Base-by-base conservation (phyloP, 2,329 filamentous ascomycete genomes). In the Colletotrichum salicis region DNA sequence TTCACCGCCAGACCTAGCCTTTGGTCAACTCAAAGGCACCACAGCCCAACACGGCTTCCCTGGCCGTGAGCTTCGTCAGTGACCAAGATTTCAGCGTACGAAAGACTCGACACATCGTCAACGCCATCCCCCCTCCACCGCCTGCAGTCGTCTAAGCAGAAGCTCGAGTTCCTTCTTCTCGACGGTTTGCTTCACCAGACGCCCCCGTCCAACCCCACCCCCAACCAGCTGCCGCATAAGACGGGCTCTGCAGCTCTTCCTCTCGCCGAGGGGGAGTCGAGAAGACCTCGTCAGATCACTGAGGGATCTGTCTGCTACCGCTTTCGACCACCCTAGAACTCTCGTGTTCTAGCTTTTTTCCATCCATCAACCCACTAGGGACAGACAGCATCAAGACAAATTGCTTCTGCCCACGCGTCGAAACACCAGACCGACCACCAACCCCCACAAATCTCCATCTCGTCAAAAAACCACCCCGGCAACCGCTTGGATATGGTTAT, bases 171-270 rank as follows among this genome's bases (percentile, higher is more conserved):
- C 77, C 79, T 84, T 77, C 80, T 88, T 81, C 84, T 88, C 82
- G 84, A 87, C 82, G 81, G 81, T 77, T 82, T 82, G 78, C 81
- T 82, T 79, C 82, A 86, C 81, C 82, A 83, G 76, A 74, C 71
- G 74, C 79, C 86, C 77, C 81, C 83, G 83, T 88, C 87, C 83
- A 88, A 86, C 82, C 85, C 89, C 83, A 84, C 89, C 85, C 85
- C 86, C 84, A 85, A 87, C 90, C 93, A 97, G 94, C 96, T 98
- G 96, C 96, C 96, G 96, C 96, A 99, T 99, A 98, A 94, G 94
- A 97, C 93, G 92, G 90, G 90, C 92, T 92, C 91, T 90, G 90
- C 92, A 93, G 93, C 95, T 97, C 96, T 98, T 98, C 96, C 95
- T 97, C 96, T 96, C 87, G 88, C 87, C 85, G 96, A 95, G 96